A percentile compares a stretch with the other conserved stretches of the same genome.
Evolutionary conservation across 83 land plant species (phyloP).

Genomic region (Picea mariana): DNA sequence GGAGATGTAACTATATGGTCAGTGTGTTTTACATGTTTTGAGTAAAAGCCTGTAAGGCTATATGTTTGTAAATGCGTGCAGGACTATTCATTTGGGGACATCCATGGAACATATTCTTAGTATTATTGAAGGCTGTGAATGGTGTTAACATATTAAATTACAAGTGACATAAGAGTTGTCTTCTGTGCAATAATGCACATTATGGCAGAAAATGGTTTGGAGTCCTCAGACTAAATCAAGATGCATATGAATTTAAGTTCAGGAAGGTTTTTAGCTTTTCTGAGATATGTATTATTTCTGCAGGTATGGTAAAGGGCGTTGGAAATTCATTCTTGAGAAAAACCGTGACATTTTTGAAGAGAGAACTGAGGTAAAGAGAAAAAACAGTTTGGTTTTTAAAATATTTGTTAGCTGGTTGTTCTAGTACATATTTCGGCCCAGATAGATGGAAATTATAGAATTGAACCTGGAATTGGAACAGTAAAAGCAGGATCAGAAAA

Average conservation of each 20-base stretch:
- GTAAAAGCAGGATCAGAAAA: too few relatives aligned
- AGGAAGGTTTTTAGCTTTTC: neutral
- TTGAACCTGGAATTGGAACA: too few relatives aligned
- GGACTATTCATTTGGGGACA: neutral
- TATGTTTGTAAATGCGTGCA: neutral
- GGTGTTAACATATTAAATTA: too few relatives aligned
- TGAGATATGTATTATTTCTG: neutral
- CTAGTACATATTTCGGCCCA: neutral
- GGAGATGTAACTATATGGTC: neutral
- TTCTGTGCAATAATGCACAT: neutral
- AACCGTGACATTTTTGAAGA: constrained; percentile 6
- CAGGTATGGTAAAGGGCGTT: constrained; percentile 16
- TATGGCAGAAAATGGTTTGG: neutral
- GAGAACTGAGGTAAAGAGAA: constrained; percentile 2
- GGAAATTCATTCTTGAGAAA: constrained; percentile 12
- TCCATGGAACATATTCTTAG: neutral
- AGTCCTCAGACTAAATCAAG: neutral
- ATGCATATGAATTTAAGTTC: neutral
- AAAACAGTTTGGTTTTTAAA: neutral
- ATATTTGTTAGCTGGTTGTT: neutral
- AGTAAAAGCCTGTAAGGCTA: neutral
- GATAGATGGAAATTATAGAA: too few relatives aligned
- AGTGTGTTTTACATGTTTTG: neutral
- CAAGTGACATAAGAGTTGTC: neutral
- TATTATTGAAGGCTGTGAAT: neutral